Evolutionary conservation across 305 asterid species (phyloP).

Genomic region (Fraxinus dipetala): DNA sequence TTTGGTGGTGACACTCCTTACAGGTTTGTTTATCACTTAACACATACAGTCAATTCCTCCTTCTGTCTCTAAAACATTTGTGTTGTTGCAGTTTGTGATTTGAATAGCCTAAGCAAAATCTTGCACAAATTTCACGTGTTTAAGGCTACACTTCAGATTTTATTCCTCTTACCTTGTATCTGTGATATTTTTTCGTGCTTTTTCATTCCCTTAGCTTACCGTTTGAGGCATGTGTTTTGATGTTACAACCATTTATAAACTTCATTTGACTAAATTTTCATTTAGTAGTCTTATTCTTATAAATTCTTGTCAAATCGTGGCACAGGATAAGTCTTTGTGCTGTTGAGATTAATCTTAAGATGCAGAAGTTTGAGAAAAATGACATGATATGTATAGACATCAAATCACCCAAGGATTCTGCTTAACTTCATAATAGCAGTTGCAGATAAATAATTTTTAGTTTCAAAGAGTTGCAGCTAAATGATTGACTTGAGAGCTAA

Average conservation of each 20-base stretch:
- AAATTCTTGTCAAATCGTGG: neutral
- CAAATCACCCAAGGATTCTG: neutral
- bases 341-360: neutral
- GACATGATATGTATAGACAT: neutral
- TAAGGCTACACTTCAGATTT: neutral
- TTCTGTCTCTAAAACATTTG: neutral
- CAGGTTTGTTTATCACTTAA: constrained; percentile 41
- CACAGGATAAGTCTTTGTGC: neutral
- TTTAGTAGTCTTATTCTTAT: neutral
- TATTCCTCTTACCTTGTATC: neutral
- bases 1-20: constrained; percentile 96
- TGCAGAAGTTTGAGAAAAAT: neutral
- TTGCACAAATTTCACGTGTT: neutral
- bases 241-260: neutral
- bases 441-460: neutral
- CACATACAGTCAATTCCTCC: neutral
- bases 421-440: neutral
- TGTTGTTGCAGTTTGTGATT: constrained; percentile 28
- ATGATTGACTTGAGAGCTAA: neutral
- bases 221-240: neutral
- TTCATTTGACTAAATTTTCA: neutral
- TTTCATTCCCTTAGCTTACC: neutral
- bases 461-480: neutral
- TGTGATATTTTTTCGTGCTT: neutral
- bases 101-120: neutral